Conservation (phyloP, 2,329 filamentous ascomycete genomes). For the Anthostomella pinea region DNA sequence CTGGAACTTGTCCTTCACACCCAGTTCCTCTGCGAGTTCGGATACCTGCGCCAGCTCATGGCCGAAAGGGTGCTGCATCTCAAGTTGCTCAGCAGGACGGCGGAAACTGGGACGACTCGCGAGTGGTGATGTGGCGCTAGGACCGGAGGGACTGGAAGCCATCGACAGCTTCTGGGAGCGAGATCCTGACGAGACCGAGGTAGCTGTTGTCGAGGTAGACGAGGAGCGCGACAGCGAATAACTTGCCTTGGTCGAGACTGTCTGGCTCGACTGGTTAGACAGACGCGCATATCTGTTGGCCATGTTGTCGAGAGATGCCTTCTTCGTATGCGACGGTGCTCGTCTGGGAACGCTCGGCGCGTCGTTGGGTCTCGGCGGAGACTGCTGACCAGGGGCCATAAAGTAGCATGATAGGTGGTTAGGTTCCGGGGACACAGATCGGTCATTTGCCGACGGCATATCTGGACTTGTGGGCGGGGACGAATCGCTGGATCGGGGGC, state of each 20-base stretch:
- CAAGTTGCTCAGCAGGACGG: conserved; percentile 24
- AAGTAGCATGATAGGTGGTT: conserved; percentile 70
- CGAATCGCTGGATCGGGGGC: conserved; percentile 52
- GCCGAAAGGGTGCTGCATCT: conserved; percentile 66
- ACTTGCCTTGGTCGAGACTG: conserved; percentile 55
- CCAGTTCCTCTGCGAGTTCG: conserved; percentile 88
- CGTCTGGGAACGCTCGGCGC: conserved; percentile 73
- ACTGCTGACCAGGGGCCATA: conserved; percentile 47
- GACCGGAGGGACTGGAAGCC: conserved; percentile 30
- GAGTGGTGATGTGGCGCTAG: conserved; percentile 31
- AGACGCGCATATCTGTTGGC: conserved; percentile 57
- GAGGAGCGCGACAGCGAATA: conserved; percentile 56
- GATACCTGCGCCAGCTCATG: conserved; percentile 88
- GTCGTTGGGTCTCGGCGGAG: conserved; percentile 43
- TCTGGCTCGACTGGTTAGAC: conserved; percentile 52
- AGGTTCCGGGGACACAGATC: conserved; percentile 54
- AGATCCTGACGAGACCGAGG: conserved; percentile 40
- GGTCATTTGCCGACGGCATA: conserved; percentile 52
- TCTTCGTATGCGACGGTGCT: conserved; percentile 85
- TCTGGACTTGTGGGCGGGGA: conserved; percentile 70
- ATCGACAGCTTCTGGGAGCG: conserved; percentile 30
- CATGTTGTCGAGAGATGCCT: conserved; percentile 70
- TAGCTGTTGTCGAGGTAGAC: conserved; percentile 53
- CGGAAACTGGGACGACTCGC: conserved; percentile 24
- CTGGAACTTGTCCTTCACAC: conserved; percentile 56